These are phyloP conservation scores for Phlebiopsis flavidoalba DNA, from an alignment of 768 basidiomycete species.

Conservation along the genomic window DNA sequence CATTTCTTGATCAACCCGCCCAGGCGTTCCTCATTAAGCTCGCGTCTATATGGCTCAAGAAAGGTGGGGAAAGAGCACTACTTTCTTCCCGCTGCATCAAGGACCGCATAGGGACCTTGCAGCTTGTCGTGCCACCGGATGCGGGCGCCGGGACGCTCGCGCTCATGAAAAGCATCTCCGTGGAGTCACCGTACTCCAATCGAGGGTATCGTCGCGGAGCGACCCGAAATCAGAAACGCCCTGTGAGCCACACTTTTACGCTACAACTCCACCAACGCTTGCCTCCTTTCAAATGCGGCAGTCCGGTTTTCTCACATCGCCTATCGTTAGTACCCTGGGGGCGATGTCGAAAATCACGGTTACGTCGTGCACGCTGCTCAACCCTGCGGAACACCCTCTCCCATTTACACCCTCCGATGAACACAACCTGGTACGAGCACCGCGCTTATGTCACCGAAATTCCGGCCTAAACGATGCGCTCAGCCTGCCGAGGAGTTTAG, in stretches of 20 bases:
- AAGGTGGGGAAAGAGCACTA: conserved; percentile 65
- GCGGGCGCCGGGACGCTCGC: conserved; percentile 26
- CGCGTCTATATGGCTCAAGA: conserved; percentile 36
- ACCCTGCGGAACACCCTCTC: conserved; percentile 63
- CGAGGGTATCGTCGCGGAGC: conserved; percentile 62
- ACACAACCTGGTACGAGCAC: conserved; percentile 60
- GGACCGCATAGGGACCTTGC: conserved; percentile 73
- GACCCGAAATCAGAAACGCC: conserved; percentile 60
- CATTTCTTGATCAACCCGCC: background rate
- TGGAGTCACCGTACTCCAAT: conserved; percentile 80
- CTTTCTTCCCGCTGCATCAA: conserved; percentile 77
- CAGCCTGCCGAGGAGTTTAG: conserved; percentile 71
- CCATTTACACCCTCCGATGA: conserved; percentile 85
- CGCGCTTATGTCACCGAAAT: background rate
- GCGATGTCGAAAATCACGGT: conserved; percentile 81
- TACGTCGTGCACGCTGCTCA: conserved; percentile 65
- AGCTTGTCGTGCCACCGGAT: conserved; percentile 61
- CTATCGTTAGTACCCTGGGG: conserved; percentile 47
- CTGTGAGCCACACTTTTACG: conserved; percentile 32
- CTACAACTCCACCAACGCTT: conserved; percentile 1
- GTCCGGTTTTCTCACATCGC: background rate
- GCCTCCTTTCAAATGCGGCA: background rate
- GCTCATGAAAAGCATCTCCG: conserved; percentile 55
- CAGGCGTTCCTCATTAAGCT: background rate
- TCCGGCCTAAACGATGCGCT: background rate